Conservation (phyloP, 2,329 filamentous ascomycete genomes). For the Pseudovirgaria hyperparasitica region DNA sequence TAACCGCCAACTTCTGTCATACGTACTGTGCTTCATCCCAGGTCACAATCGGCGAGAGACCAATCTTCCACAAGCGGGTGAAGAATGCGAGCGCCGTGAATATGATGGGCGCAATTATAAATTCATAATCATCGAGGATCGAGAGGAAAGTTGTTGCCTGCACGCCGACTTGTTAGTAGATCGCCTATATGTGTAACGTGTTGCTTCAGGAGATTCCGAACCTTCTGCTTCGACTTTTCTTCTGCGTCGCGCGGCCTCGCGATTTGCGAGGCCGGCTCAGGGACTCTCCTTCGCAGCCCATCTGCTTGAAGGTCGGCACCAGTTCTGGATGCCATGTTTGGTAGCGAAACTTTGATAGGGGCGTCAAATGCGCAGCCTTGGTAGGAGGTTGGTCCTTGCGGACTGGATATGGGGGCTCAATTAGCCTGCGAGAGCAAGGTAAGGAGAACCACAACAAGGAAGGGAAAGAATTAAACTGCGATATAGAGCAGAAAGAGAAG, state of each 20-base stretch:
- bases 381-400: no score
- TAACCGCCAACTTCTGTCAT: constrained; percentile 3
- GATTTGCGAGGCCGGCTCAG: no score
- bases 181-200: no score
- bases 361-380: no score
- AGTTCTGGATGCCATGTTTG: constrained; percentile 18
- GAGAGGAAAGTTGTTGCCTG: constrained; percentile 44
- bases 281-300: constrained; percentile 34
- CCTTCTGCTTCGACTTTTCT: constrained; percentile 37
- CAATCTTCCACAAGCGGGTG: constrained; percentile 56
- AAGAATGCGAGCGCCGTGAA: constrained; percentile 52
- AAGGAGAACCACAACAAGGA: no score
- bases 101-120: constrained; percentile 48
- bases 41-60: constrained; percentile 57
- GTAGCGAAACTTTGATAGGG: no score
- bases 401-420: no score
- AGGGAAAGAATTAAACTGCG: no score
- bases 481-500: no score
- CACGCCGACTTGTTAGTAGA: constrained; percentile 1
- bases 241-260: constrained; percentile 17
- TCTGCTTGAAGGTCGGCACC: constrained; percentile 29
- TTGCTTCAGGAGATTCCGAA: constrained; percentile 10
- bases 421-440: no score
- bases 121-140: constrained; percentile 50
- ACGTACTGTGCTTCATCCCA: constrained; percentile 66